These are phyloP conservation scores for Paramecium primaurelia DNA, from an alignment of 73 alveolate species.

Conservation along the genomic window DNA sequence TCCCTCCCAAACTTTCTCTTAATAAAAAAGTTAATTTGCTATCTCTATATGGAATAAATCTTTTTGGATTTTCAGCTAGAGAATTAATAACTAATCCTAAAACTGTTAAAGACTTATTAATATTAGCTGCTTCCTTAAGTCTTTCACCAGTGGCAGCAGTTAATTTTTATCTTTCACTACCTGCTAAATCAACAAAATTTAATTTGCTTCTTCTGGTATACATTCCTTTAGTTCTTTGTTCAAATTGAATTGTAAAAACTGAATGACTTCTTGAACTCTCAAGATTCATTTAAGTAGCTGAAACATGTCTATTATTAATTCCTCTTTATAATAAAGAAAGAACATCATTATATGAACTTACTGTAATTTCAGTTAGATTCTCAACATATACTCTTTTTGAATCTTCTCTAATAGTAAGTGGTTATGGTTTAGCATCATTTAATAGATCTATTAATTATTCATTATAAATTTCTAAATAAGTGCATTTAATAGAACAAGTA, in stretches of 20 bases:
- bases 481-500: constrained; percentile 61
- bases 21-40: constrained; percentile 74
- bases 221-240: constrained; percentile 10
- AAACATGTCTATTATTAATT: constrained; percentile 79
- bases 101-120: constrained; percentile 72
- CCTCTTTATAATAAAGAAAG: constrained; percentile 74
- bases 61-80: constrained; percentile 72
- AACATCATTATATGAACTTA: constrained; percentile 69
- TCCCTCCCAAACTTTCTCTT: constrained; percentile 85
- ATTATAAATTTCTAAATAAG: constrained; percentile 78
- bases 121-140: constrained; percentile 90
- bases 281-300: constrained; percentile 85
- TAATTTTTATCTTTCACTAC: constrained; percentile 52
- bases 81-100: constrained; percentile 76
- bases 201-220: constrained; percentile 57
- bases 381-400: constrained; percentile 80
- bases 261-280: constrained; percentile 89
- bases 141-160: constrained; percentile 87
- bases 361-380: constrained; percentile 78
- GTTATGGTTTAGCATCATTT: not conserved
- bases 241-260: constrained; percentile 70
- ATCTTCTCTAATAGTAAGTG: constrained; percentile 67
- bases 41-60: constrained; percentile 75
- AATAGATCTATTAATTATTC: constrained; percentile 72
- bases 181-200: constrained; percentile 57